Evolutionary conservation across 441 rosid genomes (phyloP).

Genomic region (Aquilaria agallochum): DNA sequence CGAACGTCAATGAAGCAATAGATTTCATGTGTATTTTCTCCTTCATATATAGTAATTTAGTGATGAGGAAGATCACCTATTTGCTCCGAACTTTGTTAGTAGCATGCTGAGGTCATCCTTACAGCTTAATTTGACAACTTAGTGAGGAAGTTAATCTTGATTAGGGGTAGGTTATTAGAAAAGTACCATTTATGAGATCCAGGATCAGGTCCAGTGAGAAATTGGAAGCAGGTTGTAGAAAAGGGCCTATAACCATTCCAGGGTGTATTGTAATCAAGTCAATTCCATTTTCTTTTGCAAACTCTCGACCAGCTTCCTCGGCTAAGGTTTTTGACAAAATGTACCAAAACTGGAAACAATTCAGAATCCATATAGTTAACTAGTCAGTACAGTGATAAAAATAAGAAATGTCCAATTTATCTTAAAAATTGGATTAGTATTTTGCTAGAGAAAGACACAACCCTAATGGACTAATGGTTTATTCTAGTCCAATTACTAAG

Average conservation of each 20-base stretch:
- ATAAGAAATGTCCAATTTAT: too few species aligned
- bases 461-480: too few species aligned
- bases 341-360: conserved; percentile 28
- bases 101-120: too few species aligned
- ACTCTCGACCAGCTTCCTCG: conserved; percentile 42
- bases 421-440: too few species aligned
- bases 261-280: conserved; percentile 34
- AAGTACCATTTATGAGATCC: conserved; percentile 27
- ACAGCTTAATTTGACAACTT: too few species aligned
- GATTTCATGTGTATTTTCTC: not conserved
- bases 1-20: conserved; percentile 21
- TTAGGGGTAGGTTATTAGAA: not conserved
- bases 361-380: too few species aligned
- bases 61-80: too few species aligned
- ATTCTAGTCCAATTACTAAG: too few species aligned
- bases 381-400: too few species aligned
- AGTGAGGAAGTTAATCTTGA: not conserved
- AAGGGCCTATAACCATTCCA: conserved; percentile 37
- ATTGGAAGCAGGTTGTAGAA: conserved; percentile 31
- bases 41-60: not conserved
- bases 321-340: conserved; percentile 39
- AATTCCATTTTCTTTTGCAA: conserved; percentile 33
- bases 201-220: conserved; percentile 16
- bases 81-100: too few species aligned
- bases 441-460: too few species aligned